Conservation (phyloP, 2,329 filamentous ascomycete genomes). For the Talaromyces atroroseus region DNA sequence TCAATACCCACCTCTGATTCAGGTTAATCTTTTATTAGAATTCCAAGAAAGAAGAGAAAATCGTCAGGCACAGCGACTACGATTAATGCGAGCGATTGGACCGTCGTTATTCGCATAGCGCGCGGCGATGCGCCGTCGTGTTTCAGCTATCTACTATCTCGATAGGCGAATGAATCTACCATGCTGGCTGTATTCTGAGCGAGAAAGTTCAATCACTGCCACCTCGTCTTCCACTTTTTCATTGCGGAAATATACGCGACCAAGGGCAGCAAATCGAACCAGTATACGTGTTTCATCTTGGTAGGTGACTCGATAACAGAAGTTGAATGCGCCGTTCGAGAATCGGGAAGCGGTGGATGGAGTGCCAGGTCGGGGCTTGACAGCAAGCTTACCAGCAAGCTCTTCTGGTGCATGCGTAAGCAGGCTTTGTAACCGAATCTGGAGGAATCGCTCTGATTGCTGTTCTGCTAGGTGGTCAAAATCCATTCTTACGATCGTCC, state of each 20-base stretch:
- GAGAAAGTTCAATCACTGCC: conserved; percentile 22
- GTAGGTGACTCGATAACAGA: conserved; percentile 27
- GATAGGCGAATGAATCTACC: no score
- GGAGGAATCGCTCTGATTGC: conserved; percentile 19
- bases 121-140: no score
- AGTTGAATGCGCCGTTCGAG: conserved; percentile 27
- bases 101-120: no score
- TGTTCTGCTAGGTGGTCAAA: conserved; percentile 22
- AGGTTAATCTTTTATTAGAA: no score
- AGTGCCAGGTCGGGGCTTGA: conserved; percentile 17
- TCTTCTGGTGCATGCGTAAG: conserved; percentile 20
- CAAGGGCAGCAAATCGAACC: conserved; percentile 26
- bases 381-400: conserved; percentile 22
- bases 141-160: no score
- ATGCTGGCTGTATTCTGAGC: conserved; percentile 16
- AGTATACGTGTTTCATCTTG: conserved; percentile 20
- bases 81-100: no score
- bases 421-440: conserved; percentile 21
- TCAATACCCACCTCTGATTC: no score
- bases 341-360: conserved; percentile 18
- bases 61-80: no score
- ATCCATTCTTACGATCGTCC: conserved; percentile 15
- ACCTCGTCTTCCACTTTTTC: conserved; percentile 28
- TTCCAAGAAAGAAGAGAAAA: no score
- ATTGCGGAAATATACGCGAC: conserved; percentile 21